Evolutionary conservation across 164 flowering plant species (phyloP).

Genomic region (Tinospora cordifolia): DNA sequence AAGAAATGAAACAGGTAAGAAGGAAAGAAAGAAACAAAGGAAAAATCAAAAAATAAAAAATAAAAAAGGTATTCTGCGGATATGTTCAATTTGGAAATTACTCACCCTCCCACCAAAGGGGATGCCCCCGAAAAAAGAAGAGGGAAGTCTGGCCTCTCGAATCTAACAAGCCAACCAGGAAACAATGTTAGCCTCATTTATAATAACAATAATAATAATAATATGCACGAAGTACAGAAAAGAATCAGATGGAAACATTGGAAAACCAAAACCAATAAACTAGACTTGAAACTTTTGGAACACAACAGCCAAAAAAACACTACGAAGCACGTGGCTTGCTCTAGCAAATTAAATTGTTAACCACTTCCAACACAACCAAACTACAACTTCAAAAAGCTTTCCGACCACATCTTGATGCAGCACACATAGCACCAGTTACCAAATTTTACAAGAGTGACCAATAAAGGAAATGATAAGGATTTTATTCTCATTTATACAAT

Average conservation of each 20-base stretch:
- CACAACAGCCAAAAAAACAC: neutral
- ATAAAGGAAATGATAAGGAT: no score
- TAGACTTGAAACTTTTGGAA: neutral
- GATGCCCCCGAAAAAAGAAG: slow-evolving; percentile 73
- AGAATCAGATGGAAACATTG: neutral
- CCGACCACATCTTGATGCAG: no score
- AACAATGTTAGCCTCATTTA: slow-evolving; percentile 3
- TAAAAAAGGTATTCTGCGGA: neutral
- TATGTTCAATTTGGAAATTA: slow-evolving; percentile 14
- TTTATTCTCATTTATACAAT: no score
- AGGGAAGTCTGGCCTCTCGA: slow-evolving; percentile 84
- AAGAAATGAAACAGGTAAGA: no score
- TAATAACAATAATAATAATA: no score
- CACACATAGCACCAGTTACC: no score
- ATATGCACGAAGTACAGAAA: no score
- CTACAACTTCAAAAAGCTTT: no score
- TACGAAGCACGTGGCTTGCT: neutral
- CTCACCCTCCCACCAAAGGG: slow-evolving; percentile 74
- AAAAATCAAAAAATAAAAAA: neutral
- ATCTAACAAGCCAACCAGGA: slow-evolving; percentile 42
- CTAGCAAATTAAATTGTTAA: no score
- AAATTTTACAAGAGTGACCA: no score
- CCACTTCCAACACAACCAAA: no score
- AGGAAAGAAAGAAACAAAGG: no score
- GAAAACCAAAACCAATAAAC: neutral